Conservation (phyloP, 176 grass and related monocot genomes). For the Oryza longistaminata region DNA sequence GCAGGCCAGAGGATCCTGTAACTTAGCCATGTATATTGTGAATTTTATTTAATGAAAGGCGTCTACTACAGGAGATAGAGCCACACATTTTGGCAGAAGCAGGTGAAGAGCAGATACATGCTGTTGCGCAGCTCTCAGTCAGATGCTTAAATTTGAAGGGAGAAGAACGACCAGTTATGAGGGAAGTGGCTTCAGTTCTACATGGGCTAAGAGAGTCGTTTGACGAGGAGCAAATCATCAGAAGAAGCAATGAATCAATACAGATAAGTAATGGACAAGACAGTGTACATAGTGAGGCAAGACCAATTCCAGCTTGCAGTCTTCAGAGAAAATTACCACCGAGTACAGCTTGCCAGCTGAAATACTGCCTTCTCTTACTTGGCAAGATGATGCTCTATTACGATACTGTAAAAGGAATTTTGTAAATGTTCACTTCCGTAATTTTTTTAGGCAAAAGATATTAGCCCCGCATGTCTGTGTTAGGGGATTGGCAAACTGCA, state of each 20-base stretch:
- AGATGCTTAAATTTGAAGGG: slow-evolving; percentile 56
- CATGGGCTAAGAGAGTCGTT: slow-evolving; percentile 36
- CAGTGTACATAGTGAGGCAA: background rate
- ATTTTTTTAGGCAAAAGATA: too few species aligned
- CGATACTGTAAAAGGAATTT: too few species aligned
- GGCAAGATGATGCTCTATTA: slow-evolving; percentile 21
- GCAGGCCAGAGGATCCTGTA: slow-evolving; percentile 44
- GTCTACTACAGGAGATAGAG: slow-evolving; percentile 42
- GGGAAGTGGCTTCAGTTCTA: slow-evolving; percentile 47
- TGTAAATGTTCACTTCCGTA: too few species aligned
- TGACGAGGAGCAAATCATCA: background rate
- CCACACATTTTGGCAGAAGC: slow-evolving; percentile 45
- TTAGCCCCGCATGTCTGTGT: too few species aligned
- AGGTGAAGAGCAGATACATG: slow-evolving; percentile 37
- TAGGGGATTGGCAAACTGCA: too few species aligned
- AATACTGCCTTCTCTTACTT: slow-evolving; percentile 17
- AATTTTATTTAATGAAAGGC: slow-evolving; percentile 37
- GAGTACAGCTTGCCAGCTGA: slow-evolving; percentile 20
- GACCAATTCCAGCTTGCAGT: background rate
- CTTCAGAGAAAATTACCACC: slow-evolving; percentile 17
- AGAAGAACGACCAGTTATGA: slow-evolving; percentile 52
- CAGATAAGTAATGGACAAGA: slow-evolving; percentile 6
- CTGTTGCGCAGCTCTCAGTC: slow-evolving; percentile 35
- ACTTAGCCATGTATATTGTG: slow-evolving; percentile 47
- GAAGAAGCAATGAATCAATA: background rate